Evolutionary conservation across 2,329 filamentous ascomycete genomes (phyloP), one percentile per base, ranked within the genome.

Genomic region (Pseudocercospora eumusae): DNA sequence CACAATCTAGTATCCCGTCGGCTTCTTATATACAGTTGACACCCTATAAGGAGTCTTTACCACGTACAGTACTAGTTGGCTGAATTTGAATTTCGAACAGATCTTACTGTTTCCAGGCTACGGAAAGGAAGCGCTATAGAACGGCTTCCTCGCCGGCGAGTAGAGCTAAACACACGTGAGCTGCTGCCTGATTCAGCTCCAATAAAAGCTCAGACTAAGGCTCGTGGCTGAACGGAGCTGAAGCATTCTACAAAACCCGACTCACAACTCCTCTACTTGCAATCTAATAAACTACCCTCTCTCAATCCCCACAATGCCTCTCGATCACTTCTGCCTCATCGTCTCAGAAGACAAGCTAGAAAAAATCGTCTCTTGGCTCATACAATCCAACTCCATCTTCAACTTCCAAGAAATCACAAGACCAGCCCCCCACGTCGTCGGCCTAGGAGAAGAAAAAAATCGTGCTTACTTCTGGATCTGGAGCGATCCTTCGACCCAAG

Each of bases 391-490:
- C 45, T 28, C 36, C 4, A 45, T 44, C 23, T 56, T 63, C 21
- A 44, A 36, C 10, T 59, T 63, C 36, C 45, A 57, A 36, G 61
- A 63, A 18, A 57, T 57, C 18, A 44, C 60, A 40, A 57, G 61
- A 15, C 61, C 61, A 15, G 15, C 60, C 15, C 47, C 61, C 23
- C 42, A 47, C 3, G 59, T 56, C n/a, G 61, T 63, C 13, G 61
- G 61, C 13, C 6, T 63, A 8, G 61, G 61, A 23, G 61, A 63
- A 58, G 42, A 60, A 23, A 57, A 63, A 58, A 31, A 60, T 13
- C 40, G 52, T 5, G 57, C 61, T 13, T 63, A 57, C 33, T 57
- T 63, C 61, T 63, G 61, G 61, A 36, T 63, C 18, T 49, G 31
- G 1, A 56, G 57, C n/a, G 36, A 60, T 9, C 49, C 55, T 25